These are phyloP conservation scores for Prosopis cineraria DNA, from an alignment of 306 rosid genomes.

Conservation along the genomic window DNA sequence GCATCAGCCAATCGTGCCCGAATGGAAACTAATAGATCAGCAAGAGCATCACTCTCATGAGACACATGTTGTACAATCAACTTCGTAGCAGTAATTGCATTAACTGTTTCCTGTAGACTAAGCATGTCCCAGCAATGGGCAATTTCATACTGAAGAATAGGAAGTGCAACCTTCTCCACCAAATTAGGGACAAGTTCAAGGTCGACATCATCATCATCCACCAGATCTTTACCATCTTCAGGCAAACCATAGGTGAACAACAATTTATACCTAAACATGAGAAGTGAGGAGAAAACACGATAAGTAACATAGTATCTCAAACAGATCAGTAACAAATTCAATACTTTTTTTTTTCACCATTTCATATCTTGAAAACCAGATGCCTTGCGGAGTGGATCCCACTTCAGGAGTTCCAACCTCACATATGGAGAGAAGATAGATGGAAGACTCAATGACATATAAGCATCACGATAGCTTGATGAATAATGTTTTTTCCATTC, in stretches of 20 bases:
- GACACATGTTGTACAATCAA: slow-evolving; percentile 83
- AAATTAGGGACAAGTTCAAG: slow-evolving; percentile 88
- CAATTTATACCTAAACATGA: slow-evolving; percentile 67
- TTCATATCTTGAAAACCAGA: slow-evolving; percentile 81
- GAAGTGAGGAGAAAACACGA: slow-evolving; percentile 10
- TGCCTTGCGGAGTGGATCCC: slow-evolving; percentile 91
- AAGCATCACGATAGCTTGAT: slow-evolving; percentile 79
- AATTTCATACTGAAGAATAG: slow-evolving; percentile 83
- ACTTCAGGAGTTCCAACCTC: slow-evolving; percentile 90
- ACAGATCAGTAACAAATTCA: slow-evolving; percentile 12
- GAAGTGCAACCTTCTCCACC: slow-evolving; percentile 95
- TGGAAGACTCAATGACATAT: slow-evolving; percentile 87
- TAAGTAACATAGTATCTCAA: slow-evolving; percentile 17
- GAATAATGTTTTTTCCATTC: slow-evolving; percentile 80
- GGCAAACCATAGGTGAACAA: slow-evolving; percentile 71
- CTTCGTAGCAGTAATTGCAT: slow-evolving; percentile 77
- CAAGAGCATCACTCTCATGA: slow-evolving; percentile 80
- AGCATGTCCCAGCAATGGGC: slow-evolving; percentile 92
- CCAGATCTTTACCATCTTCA: slow-evolving; percentile 65
- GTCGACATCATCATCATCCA: slow-evolving; percentile 82
- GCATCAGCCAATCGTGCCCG: slow-evolving; percentile 81
- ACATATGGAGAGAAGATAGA: slow-evolving; percentile 90
- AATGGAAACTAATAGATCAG: slow-evolving; percentile 71
- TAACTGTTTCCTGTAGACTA: slow-evolving; percentile 72
- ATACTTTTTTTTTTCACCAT: slow-evolving; percentile 64